A percentile compares a stretch with the other conserved stretches of the same genome.
Conservation (phyloP, 163 green algal species). For the Scenedesmus sp. region DNA sequence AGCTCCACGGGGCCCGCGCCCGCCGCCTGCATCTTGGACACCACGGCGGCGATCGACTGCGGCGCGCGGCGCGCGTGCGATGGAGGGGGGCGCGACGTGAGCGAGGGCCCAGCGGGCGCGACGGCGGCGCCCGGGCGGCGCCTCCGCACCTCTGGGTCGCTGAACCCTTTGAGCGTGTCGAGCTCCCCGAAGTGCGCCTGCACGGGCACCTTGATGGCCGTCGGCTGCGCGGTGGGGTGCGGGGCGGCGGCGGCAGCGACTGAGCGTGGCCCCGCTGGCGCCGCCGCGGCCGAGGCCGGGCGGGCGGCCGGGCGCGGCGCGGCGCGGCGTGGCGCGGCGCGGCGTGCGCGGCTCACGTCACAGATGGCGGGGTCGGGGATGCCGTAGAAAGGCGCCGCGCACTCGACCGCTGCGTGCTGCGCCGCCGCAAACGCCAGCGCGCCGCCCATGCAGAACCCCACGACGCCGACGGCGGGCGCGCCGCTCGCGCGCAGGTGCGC, state of each 20-base stretch:
- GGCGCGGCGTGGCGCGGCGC: too few species aligned
- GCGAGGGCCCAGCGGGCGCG: too few species aligned
- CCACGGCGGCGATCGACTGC: slow-evolving; percentile 7
- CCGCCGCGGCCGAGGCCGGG: not conserved
- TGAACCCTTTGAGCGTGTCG: slow-evolving; percentile 42
- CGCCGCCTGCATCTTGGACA: slow-evolving; percentile 44
- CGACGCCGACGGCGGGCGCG: slow-evolving; percentile 72
- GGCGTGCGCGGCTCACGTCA: slow-evolving; percentile 14
- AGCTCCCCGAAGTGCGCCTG: slow-evolving; percentile 46
- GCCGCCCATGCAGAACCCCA: slow-evolving; percentile 81
- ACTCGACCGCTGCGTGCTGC: slow-evolving; percentile 70
- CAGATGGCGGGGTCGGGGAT: slow-evolving; percentile 50
- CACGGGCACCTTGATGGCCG: slow-evolving; percentile 45
- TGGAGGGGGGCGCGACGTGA: too few species aligned
- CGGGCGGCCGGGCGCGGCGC: too few species aligned
- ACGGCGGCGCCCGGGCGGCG: too few species aligned
- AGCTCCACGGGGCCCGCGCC: slow-evolving; percentile 34
- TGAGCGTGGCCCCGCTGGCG: not conserved
- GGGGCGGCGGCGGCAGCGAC: not conserved
- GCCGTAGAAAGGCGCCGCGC: slow-evolving; percentile 82
- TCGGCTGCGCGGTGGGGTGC: not conserved
- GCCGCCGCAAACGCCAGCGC: slow-evolving; percentile 76
- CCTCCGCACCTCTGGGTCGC: slow-evolving; percentile 25
- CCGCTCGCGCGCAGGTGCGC: slow-evolving; percentile 72
- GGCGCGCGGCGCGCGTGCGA: too few species aligned